phyloP scores from a whole-genome alignment of 805 yeast genomes.

The Komagataella kurtzmanii region DNA sequence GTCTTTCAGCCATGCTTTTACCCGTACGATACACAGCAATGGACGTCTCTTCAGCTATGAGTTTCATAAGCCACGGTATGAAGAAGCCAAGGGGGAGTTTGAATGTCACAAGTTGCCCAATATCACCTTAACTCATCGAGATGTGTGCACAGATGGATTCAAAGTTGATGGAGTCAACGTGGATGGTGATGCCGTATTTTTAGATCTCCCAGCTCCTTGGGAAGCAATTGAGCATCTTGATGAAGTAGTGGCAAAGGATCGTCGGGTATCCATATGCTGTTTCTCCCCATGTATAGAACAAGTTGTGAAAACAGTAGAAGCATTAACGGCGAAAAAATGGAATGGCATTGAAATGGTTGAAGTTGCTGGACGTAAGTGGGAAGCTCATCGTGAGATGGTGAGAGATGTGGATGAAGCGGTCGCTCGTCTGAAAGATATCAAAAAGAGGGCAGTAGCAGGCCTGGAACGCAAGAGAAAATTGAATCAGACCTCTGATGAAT shows the following conservation, averaged over 20 bases:
- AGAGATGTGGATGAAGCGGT: slow-evolving; percentile 71
- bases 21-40: slow-evolving; percentile 50
- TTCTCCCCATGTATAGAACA: slow-evolving; percentile 98
- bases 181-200: slow-evolving; percentile 59
- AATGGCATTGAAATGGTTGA: slow-evolving; percentile 83
- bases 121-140: slow-evolving; percentile 73
- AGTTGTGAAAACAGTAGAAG: slow-evolving; percentile 75
- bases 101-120: slow-evolving; percentile 49
- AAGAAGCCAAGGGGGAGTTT: slow-evolving; percentile 72
- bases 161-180: slow-evolving; percentile 22
- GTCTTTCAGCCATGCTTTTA: slow-evolving; percentile 85
- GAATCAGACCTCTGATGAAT: slow-evolving; percentile 1
- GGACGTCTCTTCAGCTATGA: slow-evolving; percentile 79
- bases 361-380: slow-evolving; percentile 74
- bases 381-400: slow-evolving; percentile 81
- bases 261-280: slow-evolving; percentile 70
- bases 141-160: slow-evolving; percentile 86
- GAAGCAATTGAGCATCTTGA: slow-evolving; percentile 72
- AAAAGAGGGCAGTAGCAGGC: slow-evolving; percentile 54
- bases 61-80: slow-evolving; percentile 74
- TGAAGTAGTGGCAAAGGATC: slow-evolving; percentile 36
- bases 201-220: slow-evolving; percentile 97
- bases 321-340: slow-evolving; percentile 72
- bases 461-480: slow-evolving; percentile 19
- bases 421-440: slow-evolving; percentile 67